These are phyloP conservation scores for Rhynchospora pubera DNA, from an alignment of 176 grass and related monocot species.

Conservation along the genomic window DNA sequence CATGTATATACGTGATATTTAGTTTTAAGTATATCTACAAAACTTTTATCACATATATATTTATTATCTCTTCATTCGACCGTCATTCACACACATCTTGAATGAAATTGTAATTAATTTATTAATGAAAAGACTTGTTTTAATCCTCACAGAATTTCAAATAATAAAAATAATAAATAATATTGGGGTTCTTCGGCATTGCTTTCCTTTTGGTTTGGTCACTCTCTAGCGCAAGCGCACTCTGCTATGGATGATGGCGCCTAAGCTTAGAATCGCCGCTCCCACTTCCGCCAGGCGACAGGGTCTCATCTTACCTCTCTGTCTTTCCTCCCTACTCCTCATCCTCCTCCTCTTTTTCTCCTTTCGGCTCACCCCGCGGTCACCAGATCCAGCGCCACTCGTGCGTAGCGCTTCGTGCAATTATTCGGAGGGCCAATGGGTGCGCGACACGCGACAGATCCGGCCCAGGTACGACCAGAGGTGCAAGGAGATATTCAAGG, in stretches of 20 bases:
- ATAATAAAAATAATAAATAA: too few relatives aligned
- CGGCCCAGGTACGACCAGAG: conserved; percentile 51
- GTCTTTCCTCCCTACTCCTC: conserved; percentile 3
- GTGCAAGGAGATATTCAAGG: conserved; percentile 90
- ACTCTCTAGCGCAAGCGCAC: too few relatives aligned
- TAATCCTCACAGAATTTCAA: too few relatives aligned
- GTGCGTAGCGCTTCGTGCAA: conserved; percentile 23
- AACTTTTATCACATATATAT: too few relatives aligned
- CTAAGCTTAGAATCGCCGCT: conserved; percentile 21
- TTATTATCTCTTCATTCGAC: too few relatives aligned
- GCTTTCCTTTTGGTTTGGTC: too few relatives aligned
- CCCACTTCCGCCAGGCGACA: conserved; percentile 10
- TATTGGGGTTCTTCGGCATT: too few relatives aligned
- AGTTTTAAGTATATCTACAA: too few relatives aligned
- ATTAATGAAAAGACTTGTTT: too few relatives aligned
- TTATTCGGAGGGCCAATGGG: conserved; percentile 62
- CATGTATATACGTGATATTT: too few relatives aligned
- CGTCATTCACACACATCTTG: too few relatives aligned
- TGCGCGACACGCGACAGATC: conserved; percentile 19
- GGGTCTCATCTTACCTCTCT: neutral
- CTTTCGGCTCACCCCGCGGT: neutral
- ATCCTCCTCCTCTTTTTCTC: neutral
- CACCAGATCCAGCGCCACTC: neutral
- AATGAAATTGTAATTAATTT: too few relatives aligned
- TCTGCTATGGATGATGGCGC: conserved; percentile 20